Conservation (phyloP, 495 filamentous ascomycete genomes). For the Aspergillus haitiensis region DNA sequence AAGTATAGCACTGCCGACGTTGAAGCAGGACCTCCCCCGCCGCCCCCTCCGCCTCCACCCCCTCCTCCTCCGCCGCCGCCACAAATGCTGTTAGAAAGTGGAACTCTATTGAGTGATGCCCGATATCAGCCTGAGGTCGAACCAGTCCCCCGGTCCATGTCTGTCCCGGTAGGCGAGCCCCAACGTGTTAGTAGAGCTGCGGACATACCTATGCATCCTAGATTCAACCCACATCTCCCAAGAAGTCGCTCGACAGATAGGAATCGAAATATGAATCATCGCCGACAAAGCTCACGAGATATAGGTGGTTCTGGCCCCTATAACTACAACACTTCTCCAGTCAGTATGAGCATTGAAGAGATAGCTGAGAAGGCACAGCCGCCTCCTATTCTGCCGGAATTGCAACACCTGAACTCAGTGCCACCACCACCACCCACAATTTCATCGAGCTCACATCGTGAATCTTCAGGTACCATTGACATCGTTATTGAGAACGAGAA, state of each 20-base stretch:
- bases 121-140: conserved; percentile 63
- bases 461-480: conserved; percentile 62
- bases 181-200: conserved; percentile 43
- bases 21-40: conserved; percentile 57
- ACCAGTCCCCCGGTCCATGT: conserved; percentile 64
- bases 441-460: conserved; percentile 38
- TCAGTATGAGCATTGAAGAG: conserved; percentile 64
- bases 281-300: conserved; percentile 40
- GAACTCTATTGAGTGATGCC: conserved; percentile 58
- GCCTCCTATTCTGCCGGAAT: conserved; percentile 73
- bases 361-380: conserved; percentile 49
- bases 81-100: conserved; percentile 28
- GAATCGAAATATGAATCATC: conserved; percentile 41
- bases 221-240: conserved; percentile 55
- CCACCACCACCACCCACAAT: conserved; percentile 47
- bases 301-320: conserved; percentile 28
- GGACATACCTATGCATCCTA: conserved; percentile 56
- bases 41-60: conserved; percentile 7
- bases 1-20: conserved; percentile 60
- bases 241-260: conserved; percentile 49
- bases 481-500: conserved; percentile 66
- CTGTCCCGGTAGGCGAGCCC: conserved; percentile 66
- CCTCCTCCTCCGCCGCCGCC: conserved; percentile 49
- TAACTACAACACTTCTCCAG: conserved; percentile 34
- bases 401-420: conserved; percentile 78